Evolutionary conservation across 2,329 filamentous ascomycete genomes (phyloP), one percentile per base, ranked within the genome.

Genomic region (Ceratocystis ficicola): DNA sequence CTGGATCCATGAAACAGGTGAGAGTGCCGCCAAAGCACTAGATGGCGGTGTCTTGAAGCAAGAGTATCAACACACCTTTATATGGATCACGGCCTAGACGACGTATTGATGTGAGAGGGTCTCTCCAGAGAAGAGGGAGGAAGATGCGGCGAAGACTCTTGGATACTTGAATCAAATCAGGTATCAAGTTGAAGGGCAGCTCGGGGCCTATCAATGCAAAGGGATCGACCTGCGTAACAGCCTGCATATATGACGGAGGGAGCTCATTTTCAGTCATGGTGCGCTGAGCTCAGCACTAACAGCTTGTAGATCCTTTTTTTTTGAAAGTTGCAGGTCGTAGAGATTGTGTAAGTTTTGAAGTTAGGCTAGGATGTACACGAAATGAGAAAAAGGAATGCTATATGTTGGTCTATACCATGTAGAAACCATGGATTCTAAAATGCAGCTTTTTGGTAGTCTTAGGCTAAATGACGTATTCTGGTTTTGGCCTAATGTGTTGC

Each of bases 221-320:
- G 80, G 81, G 83, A 74, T 83, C 77, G 64, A 71, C 71, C 8
- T 71, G 73, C 6, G 74, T 70, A 1, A 75, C 77, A 64, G 82
- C 81, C 67, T 83, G 77, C 63, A 76, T 73, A 71, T 85, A 85
- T 0, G 82, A 81, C 1, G 82, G 81, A n/a, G 79, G 76, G 10
- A 70, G 68, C 7, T 60, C 44, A 25, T 60, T 57, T 20, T n/a
- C 55, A 20, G 55, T 28, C 55, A 59, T 59, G 55, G 3, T 20
- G 55, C 6, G 28, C 55, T 8, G 17, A 59, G 55, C 30, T 59
- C 1, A 8, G 55, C 32, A n/a, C 28, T 36, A 12, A 8, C 1
- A 20, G 55, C 7, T 10, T 36, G 15, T 59, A 36, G 5, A 36
- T 59, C 3, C 55, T 32, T 36, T 17, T 30, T 3, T 30, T 1